Evolutionary conservation across 768 basidiomycete genomes (phyloP).

Genomic region (Rhodocollybia butyracea): DNA sequence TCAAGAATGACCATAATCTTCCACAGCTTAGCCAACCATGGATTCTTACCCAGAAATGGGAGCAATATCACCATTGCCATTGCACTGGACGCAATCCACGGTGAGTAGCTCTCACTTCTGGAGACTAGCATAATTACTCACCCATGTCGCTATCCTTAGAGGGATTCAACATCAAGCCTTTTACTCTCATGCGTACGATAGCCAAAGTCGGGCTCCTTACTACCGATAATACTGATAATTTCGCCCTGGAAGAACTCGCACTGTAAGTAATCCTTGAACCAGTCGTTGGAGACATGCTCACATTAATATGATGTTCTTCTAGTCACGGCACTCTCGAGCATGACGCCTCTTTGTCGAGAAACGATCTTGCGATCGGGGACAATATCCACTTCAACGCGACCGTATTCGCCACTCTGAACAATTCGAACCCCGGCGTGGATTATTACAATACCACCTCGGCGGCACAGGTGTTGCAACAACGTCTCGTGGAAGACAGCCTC

Average conservation of each 20-base stretch:
- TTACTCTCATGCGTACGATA: too few relatives aligned
- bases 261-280: neutral
- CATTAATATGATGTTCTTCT: neutral
- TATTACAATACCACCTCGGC: slow-evolving; percentile 12
- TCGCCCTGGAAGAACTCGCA: neutral
- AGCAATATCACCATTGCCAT: slow-evolving; percentile 5
- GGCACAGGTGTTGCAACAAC: slow-evolving; percentile 9
- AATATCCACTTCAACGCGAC: too few relatives aligned
- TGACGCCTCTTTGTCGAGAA: too few relatives aligned
- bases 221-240: neutral
- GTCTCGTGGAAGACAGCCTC: slow-evolving; percentile 10
- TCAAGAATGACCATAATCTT: neutral
- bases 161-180: neutral
- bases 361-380: too few relatives aligned
- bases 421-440: too few relatives aligned
- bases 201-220: neutral
- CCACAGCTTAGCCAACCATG: slow-evolving; percentile 9
- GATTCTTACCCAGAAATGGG: too few relatives aligned
- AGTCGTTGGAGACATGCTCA: neutral
- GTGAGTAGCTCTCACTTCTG: neutral
- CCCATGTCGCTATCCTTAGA: neutral
- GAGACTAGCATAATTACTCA: neutral
- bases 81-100: neutral
- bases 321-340: too few relatives aligned
- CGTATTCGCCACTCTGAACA: too few relatives aligned